These are phyloP conservation scores for Kodamaea leandrae DNA, from an alignment of 805 yeast species.

Conservation along the genomic window DNA sequence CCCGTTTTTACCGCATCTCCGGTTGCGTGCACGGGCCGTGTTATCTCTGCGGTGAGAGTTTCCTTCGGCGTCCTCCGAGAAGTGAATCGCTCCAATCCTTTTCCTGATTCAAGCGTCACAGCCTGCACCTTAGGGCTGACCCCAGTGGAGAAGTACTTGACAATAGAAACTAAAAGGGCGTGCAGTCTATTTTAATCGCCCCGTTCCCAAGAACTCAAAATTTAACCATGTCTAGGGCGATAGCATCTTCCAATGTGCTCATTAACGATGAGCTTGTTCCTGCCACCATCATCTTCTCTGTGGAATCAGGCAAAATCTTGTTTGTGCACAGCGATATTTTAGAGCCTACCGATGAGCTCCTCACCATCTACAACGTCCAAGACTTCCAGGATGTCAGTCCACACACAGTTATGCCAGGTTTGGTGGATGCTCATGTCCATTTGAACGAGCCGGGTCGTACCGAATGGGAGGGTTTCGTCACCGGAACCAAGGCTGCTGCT, in stretches of 20 bases:
- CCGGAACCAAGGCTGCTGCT: conserved; percentile 93
- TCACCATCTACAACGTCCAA: conserved; percentile 42
- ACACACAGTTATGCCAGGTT: conserved; percentile 74
- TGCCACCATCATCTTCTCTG: conserved; percentile 65
- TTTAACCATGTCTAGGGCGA: conserved; percentile 53
- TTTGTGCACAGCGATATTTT: conserved; percentile 42
- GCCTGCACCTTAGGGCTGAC: too few species aligned
- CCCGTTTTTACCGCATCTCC: too few species aligned
- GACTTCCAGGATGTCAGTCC: conserved; percentile 59
- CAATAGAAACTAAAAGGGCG: too few species aligned
- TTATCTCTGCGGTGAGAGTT: neutral
- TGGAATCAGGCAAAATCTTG: conserved; percentile 51
- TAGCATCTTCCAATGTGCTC: conserved; percentile 59
- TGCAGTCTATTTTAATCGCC: too few species aligned
- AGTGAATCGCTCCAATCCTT: neutral
- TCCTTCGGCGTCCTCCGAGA: neutral
- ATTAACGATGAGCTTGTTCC: conserved; percentile 45
- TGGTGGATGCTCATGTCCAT: conserved; percentile 93
- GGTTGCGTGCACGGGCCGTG: neutral
- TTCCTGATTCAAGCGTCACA: neutral
- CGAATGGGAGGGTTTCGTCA: conserved; percentile 98
- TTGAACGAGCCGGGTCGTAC: conserved; percentile 97
- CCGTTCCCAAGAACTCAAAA: too few species aligned
- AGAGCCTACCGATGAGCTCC: conserved; percentile 35
- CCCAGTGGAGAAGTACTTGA: too few species aligned